phyloP scores from a whole-genome alignment of 768 basidiomycete genomes.

The Ephemerocybe angulata region DNA sequence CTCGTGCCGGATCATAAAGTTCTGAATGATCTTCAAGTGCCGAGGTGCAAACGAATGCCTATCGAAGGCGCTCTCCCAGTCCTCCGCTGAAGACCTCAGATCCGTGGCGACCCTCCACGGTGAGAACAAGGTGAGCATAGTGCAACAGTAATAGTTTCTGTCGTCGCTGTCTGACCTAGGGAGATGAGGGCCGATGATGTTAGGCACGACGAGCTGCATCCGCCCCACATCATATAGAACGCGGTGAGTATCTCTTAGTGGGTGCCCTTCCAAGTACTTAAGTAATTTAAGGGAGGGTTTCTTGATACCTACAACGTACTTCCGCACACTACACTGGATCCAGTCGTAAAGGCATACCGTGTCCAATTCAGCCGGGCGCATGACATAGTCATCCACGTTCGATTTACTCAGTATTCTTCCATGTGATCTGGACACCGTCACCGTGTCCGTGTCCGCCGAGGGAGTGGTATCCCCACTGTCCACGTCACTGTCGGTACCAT shows the following conservation, averaged over 20 bases:
- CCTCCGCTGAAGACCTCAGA: conserved; percentile 14
- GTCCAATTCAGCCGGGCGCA: neutral
- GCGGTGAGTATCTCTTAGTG: too few relatives aligned
- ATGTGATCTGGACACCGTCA: too few relatives aligned
- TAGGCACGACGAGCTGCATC: too few relatives aligned
- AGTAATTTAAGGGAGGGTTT: neutral
- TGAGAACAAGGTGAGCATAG: conserved; percentile 29
- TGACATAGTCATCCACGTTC: conserved; percentile 31
- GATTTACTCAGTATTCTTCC: conserved; percentile 24
- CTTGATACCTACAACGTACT: too few relatives aligned
- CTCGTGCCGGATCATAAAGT: neutral
- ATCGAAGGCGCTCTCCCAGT: conserved; percentile 22
- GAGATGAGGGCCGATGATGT: neutral
- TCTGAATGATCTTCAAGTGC: neutral
- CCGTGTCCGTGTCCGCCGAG: neutral
- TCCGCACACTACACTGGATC: conserved; percentile 11
- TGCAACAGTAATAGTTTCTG: too few relatives aligned
- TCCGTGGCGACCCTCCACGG: conserved; percentile 22
- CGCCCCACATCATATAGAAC: too few relatives aligned
- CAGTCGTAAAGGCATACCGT: conserved; percentile 18
- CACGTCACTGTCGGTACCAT: too few relatives aligned
- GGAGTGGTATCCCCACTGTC: neutral
- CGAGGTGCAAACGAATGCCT: too few relatives aligned
- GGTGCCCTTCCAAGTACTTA: neutral
- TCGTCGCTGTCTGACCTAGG: conserved; percentile 14